Base-by-base conservation (phyloP, 2,329 filamentous ascomycete species). In the Penicillium psychrosexuale region DNA sequence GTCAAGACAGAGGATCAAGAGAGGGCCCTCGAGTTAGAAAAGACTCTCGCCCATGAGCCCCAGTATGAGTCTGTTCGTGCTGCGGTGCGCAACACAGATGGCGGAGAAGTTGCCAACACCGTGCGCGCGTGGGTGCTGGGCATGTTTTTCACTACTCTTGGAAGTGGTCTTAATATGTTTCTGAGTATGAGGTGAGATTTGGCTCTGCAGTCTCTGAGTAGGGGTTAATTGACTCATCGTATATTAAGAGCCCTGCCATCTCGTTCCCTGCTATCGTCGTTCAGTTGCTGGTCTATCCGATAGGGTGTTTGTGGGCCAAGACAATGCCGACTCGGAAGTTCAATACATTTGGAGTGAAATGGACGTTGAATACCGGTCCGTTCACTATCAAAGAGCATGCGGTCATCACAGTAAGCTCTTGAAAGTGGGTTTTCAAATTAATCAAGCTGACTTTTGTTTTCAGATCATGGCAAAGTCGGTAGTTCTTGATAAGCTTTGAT, bases 51-150 rank as follows among this genome's bases (percentile, higher is more conserved):
- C 63, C 82, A 85, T 58, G 83, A 86, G 66, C 85, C 83, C 53
- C 84, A 84, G 4, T 86, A 86, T 63, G 82, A 81, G 47, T 82
- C 85, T 73, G 84, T 69, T 50, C 82, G 84, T 64, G 82, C 83
- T 33, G 82, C 84, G 24, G 84, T 86, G 30, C 80, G 81, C 60
- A 84, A 84, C 64, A 83, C 81, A 65, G 84, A 86, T 65, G 77
- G 82, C 57, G 82, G 84, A 61, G 73, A 85, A 45, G 81, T 82
- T 5, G 78, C 80, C 56, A 86, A 84, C 65, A 85, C 82, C 12
- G 75, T 85, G 55, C 81, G 83, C 51, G 82, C 82, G 33, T 85
- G 83, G 83, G 74, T 78, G 13, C 80, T 85, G 51, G 83, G 83
- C 37, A 60, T 84, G 64, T 6, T 75, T 15, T 62, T 85, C 37